Evolutionary conservation across 2,329 filamentous ascomycete genomes (phyloP), one percentile per base, ranked within the genome.

Genomic region (Xylaria sp.): DNA sequence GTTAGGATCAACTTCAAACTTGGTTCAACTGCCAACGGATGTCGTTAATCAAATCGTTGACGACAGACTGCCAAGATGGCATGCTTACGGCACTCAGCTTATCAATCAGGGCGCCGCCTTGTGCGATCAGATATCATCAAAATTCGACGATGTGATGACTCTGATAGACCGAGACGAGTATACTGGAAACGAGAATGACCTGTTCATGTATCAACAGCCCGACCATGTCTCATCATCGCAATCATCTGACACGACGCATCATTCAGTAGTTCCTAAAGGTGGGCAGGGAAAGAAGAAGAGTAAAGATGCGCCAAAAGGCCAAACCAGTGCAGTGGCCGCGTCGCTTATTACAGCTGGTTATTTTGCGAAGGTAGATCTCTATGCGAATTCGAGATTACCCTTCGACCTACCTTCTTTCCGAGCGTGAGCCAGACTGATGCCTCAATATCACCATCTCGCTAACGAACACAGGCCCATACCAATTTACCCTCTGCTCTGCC

Each of bases 351-450:
- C 84, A 11, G 84, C 84, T 8, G 88, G 85, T 69, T 89, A 90
- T 75, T 93, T 94, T 73, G 85, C 89, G 14, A 97, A 96, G 78
- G 91, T 93, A 14, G 90, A 93, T 75, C 81, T 90, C 1, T 97
- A 97, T 77, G 85, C 88, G 54, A 97, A 97, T 77, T 92, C 93
- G 1, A 88, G 87, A 65, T 82, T 97, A 4, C 91, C 93, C 0
- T 82, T 85, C 42, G 82, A 91, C 68, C 82, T 97, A 1, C 88
- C 89, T 0, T 87, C 89, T 0, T 84, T 96, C 56, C 88, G 87
- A 74, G 81, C 95, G 85, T 92, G 83, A 75, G 86, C 79, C 19
- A 21, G 36, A 17, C 19, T 9, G 8, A 9, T 57, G 6, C 7
- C 60, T 55, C 47, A n/a, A 39, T 19, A 50, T 19, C 9, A 8